Conservation (phyloP, 352 stramenopile genomes). For the Phytophthora crassamura region DNA sequence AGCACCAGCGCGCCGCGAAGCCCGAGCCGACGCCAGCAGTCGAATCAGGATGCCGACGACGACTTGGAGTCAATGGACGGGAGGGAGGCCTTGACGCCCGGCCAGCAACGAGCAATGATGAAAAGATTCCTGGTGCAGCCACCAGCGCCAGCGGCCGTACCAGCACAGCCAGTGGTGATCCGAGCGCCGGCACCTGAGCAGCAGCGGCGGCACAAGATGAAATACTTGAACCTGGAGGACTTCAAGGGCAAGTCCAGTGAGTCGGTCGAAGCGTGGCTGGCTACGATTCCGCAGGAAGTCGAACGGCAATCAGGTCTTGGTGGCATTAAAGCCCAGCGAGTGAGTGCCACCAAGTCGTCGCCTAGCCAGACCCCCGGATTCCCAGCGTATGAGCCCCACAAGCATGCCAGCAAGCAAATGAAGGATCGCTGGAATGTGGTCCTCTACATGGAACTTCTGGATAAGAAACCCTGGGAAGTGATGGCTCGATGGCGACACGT, state of each 20-base stretch:
- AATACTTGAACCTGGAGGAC: neutral
- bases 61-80: constrained; percentile 1
- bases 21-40: no score
- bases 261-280: constrained; percentile 1
- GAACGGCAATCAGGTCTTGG: neutral
- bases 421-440: no score
- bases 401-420: no score
- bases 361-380: no score
- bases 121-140: neutral
- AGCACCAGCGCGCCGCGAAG: no score
- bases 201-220: neutral
- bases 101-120: neutral
- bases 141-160: neutral
- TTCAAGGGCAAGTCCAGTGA: neutral
- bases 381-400: no score
- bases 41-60: neutral
- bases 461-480: no score
- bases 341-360: no score
- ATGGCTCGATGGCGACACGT: constrained; percentile 2
- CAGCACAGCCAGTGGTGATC: neutral
- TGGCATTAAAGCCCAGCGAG: no score
- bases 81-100: neutral
- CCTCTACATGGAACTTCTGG: no score
- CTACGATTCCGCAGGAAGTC: neutral
- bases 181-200: neutral